Percentiles rank a stretch among this genome's conserved stretches.
Conservation (phyloP, 1,284 basidiomycete genomes). For the Lentinus polychrous region DNA sequence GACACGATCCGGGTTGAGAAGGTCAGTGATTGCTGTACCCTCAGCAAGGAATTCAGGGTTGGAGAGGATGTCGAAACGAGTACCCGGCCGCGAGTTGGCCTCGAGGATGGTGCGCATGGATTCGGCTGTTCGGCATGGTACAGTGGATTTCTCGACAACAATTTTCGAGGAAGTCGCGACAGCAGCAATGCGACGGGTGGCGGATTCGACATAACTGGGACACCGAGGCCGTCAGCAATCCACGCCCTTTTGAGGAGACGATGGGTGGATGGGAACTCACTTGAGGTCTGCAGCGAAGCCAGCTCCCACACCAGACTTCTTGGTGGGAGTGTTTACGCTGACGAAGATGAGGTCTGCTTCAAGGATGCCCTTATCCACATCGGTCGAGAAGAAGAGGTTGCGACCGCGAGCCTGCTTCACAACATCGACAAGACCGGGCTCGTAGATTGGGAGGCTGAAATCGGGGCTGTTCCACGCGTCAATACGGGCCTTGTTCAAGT, state of each 20-base stretch:
- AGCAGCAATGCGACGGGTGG: slow-evolving; percentile 91
- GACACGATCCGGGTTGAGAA: slow-evolving; percentile 89
- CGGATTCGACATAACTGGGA: slow-evolving; percentile 77
- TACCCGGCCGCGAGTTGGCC: slow-evolving; percentile 90
- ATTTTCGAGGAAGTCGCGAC: slow-evolving; percentile 93
- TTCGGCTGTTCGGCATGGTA: slow-evolving; percentile 96
- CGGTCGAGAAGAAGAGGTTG: slow-evolving; percentile 96
- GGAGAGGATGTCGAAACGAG: slow-evolving; percentile 96
- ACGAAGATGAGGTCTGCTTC: slow-evolving; percentile 92
- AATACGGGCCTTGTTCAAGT: slow-evolving; percentile 91
- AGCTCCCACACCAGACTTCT: slow-evolving; percentile 95
- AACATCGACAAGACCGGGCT: slow-evolving; percentile 94
- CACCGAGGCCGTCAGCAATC: not conserved
- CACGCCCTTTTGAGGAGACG: too few relatives aligned
- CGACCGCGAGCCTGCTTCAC: slow-evolving; percentile 84
- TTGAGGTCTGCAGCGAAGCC: slow-evolving; percentile 98
- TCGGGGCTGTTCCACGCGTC: slow-evolving; percentile 90
- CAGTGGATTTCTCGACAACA: slow-evolving; percentile 99
- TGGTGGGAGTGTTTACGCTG: slow-evolving; percentile 96
- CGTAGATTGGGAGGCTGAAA: slow-evolving; percentile 86
- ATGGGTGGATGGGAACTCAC: slow-evolving; percentile 41
- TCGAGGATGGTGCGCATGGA: slow-evolving; percentile 99
- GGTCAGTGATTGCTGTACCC: slow-evolving; percentile 90
- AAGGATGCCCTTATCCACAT: slow-evolving; percentile 88
- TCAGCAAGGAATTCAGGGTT: slow-evolving; percentile 99